Conservation (phyloP, 768 basidiomycete species). For the Heimioporus sp. region DNA sequence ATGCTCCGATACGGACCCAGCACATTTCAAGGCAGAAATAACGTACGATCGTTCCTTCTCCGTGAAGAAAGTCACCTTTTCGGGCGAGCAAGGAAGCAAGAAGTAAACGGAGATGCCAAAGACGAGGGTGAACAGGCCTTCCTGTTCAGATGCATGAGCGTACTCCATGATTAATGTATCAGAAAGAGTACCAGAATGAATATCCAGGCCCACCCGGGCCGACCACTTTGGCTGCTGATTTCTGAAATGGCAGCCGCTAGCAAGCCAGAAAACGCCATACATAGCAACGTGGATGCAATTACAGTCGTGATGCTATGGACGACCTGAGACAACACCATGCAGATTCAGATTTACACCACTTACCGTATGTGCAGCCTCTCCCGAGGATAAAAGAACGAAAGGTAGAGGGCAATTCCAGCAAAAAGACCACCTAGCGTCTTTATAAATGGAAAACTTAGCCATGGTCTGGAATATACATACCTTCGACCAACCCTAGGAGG, state of each 20-base stretch:
- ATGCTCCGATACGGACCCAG: slow-evolving; percentile 33
- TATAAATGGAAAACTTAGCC: slow-evolving; percentile 1
- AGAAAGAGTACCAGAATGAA: slow-evolving; percentile 44
- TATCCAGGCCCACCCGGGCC: slow-evolving; percentile 62
- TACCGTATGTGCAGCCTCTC: slow-evolving; percentile 22
- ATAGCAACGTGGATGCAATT: slow-evolving; percentile 45
- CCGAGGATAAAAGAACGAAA: slow-evolving; percentile 46
- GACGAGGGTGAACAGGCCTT: slow-evolving; percentile 61
- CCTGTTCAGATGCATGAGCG: slow-evolving; percentile 21
- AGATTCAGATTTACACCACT: not conserved
- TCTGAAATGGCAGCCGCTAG: slow-evolving; percentile 56
- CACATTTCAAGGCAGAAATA: slow-evolving; percentile 20
- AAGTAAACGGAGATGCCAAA: slow-evolving; percentile 53
- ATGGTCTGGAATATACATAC: slow-evolving; percentile 23
- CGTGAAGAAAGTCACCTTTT: slow-evolving; percentile 48
- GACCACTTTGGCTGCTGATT: slow-evolving; percentile 50
- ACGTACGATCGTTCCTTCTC: slow-evolving; percentile 50
- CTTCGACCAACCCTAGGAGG: slow-evolving; percentile 56
- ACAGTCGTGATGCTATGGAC: slow-evolving; percentile 35
- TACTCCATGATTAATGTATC: not conserved
- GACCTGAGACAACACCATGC: not conserved
- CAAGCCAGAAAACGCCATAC: slow-evolving; percentile 61
- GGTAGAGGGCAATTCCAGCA: slow-evolving; percentile 39
- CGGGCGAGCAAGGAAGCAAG: slow-evolving; percentile 45
- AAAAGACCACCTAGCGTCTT: slow-evolving; percentile 46